Evolutionary conservation across 73 alveolate species (phyloP).

Genomic region (Paraurostyla sp.): DNA sequence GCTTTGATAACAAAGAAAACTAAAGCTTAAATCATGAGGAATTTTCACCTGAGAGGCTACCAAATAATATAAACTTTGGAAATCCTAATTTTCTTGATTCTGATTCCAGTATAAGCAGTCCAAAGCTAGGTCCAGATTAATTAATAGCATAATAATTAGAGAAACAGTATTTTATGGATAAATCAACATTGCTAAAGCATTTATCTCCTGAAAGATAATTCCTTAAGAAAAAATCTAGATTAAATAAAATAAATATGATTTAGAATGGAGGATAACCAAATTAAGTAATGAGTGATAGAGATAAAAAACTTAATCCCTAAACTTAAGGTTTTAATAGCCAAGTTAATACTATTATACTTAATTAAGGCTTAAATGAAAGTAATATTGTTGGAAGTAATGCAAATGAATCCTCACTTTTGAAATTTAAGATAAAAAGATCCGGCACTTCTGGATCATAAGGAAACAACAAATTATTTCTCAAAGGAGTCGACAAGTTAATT

Average conservation of each 20-base stretch:
- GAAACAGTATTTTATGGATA: slow-evolving; percentile 42
- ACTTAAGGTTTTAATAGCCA: neutral
- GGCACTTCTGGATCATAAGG: neutral
- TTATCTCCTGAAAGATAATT: slow-evolving; percentile 29
- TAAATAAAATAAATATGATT: neutral
- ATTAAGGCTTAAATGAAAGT: slow-evolving; percentile 1
- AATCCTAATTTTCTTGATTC: slow-evolving; percentile 41
- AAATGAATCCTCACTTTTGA: neutral
- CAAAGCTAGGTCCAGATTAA: neutral
- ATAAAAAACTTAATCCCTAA: neutral
- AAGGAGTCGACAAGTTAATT: slow-evolving; percentile 65
- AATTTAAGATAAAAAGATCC: neutral
- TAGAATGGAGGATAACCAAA: neutral
- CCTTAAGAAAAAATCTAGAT: neutral
- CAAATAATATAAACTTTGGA: neutral
- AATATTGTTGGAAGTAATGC: neutral
- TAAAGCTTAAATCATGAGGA: slow-evolving; percentile 23
- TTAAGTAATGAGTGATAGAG: slow-evolving; percentile 38
- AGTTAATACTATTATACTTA: neutral
- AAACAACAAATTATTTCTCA: neutral
- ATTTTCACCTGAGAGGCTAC: neutral
- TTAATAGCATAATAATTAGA: neutral
- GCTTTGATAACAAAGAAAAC: slow-evolving; percentile 57
- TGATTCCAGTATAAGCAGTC: neutral
- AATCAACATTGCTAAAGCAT: slow-evolving; percentile 41